These are phyloP conservation scores for Ambrosia hybrid DNA, from an alignment of 140 eudicot species.

Conservation along the genomic window DNA sequence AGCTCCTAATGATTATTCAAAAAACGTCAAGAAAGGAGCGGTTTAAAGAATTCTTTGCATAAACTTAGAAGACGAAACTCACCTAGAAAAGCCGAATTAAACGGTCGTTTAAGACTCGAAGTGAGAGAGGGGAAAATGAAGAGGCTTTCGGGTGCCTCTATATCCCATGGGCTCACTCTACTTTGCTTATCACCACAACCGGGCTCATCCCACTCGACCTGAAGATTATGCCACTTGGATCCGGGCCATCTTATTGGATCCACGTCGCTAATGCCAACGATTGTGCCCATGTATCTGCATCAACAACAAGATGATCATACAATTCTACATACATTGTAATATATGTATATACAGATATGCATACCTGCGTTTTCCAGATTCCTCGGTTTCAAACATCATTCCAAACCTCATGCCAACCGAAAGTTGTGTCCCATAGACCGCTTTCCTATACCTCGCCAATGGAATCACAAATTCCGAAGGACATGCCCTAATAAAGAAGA, in stretches of 20 bases:
- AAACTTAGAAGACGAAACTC: constrained; percentile 17
- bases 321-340: not conserved
- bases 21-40: not conserved
- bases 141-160: constrained; percentile 96
- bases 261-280: constrained; percentile 77
- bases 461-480: constrained; percentile 96
- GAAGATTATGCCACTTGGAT: constrained; percentile 94
- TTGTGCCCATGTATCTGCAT: constrained; percentile 95
- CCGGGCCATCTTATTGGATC: constrained; percentile 96
- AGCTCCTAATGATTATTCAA: constrained; percentile 42
- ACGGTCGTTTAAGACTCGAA: constrained; percentile 85
- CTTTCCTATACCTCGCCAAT: constrained; percentile 62
- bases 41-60: not conserved
- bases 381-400: constrained; percentile 99
- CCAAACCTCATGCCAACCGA: constrained; percentile 97
- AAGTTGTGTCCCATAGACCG: constrained; percentile 72
- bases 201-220: constrained; percentile 99
- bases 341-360: not conserved
- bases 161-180: constrained; percentile 96
- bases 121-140: constrained; percentile 95
- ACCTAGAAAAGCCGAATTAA: constrained; percentile 76
- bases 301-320: not conserved
- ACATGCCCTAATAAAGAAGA: constrained; percentile 64
- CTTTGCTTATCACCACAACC: constrained; percentile 90
- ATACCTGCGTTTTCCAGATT: constrained; percentile 93